These are phyloP conservation scores for Pinus taeda DNA, from an alignment of 75 land plant genomes.

Conservation along the genomic window DNA sequence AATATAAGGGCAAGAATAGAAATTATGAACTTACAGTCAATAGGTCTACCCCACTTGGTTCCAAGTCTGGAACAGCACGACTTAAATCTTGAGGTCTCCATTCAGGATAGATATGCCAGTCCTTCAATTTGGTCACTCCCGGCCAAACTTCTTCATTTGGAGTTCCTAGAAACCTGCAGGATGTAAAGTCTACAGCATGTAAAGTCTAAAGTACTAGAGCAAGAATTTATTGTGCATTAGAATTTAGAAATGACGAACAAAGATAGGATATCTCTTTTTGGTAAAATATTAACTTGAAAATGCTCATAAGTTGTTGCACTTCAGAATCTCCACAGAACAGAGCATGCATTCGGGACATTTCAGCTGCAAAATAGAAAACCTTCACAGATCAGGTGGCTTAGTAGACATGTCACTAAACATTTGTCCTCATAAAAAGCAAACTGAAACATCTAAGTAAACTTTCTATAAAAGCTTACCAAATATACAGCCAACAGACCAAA, in stretches of 20 bases:
- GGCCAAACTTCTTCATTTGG: conserved; percentile 97
- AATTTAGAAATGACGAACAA: not conserved
- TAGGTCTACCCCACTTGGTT: conserved; percentile 61
- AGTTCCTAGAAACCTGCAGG: conserved; percentile 74
- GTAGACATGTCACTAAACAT: too few species aligned
- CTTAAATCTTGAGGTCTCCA: conserved; percentile 59
- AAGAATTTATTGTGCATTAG: not conserved
- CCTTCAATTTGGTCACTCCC: conserved; percentile 67
- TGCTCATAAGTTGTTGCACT: conserved; percentile 76
- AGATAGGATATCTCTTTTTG: not conserved
- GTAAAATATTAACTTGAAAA: conserved; percentile 53
- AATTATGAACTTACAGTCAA: conserved; percentile 40
- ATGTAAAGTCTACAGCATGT: not conserved
- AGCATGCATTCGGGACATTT: conserved; percentile 70
- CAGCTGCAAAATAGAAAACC: conserved; percentile 38
- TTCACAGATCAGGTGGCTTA: not conserved
- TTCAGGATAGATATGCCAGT: conserved; percentile 97
- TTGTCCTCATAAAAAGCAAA: not conserved
- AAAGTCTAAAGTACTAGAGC: too few species aligned
- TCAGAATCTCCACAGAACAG: conserved; percentile 88
- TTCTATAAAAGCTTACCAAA: conserved; percentile 18
- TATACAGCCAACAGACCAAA: conserved; percentile 52
- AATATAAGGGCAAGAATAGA: not conserved
- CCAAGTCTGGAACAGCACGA: conserved; percentile 59
- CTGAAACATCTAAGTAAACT: too few species aligned